These are phyloP conservation scores for Nannizziopsis arthrosporioides DNA, from an alignment of 2,329 filamentous ascomycete species.

Conservation along the genomic window DNA sequence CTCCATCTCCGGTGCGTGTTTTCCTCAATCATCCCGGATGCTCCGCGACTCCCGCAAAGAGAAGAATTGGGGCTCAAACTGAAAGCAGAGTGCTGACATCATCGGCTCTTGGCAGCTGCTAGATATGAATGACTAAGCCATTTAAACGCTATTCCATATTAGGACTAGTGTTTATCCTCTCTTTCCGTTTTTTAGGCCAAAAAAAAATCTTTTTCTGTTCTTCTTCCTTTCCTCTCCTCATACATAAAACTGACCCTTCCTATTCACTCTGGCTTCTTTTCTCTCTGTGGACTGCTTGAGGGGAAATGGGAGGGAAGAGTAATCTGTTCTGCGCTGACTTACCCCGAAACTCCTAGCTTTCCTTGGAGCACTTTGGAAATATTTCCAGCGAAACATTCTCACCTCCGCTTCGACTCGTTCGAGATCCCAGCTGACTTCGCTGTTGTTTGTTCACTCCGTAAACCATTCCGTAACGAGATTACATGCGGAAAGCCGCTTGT, in stretches of 20 bases:
- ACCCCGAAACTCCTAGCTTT: constrained; percentile 34
- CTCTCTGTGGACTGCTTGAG: constrained; percentile 30
- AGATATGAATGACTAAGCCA: not conserved
- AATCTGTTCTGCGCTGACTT: constrained; percentile 28
- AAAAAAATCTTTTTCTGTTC: constrained; percentile 16
- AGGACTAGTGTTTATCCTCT: not conserved
- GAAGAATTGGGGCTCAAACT: not conserved
- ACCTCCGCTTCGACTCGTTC: not conserved
- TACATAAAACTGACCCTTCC: constrained; percentile 32
- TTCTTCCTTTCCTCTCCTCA: constrained; percentile 20
- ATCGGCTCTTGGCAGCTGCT: not conserved
- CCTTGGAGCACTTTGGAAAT: constrained; percentile 38
- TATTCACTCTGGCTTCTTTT: constrained; percentile 37
- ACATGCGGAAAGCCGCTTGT: no score
- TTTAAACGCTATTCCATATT: not conserved
- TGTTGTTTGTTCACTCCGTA: no score
- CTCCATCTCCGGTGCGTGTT: not conserved
- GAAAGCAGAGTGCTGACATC: not conserved
- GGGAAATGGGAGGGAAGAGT: constrained; percentile 38
- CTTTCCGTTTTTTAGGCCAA: not conserved
- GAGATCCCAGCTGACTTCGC: not conserved
- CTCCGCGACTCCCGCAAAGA: not conserved
- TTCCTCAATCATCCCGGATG: not conserved
- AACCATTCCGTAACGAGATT: no score
- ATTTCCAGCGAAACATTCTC: constrained; percentile 31